These are phyloP conservation scores for Solanum bulbocastanum DNA, from an alignment of 257 asterid genomes.

Conservation along the genomic window DNA sequence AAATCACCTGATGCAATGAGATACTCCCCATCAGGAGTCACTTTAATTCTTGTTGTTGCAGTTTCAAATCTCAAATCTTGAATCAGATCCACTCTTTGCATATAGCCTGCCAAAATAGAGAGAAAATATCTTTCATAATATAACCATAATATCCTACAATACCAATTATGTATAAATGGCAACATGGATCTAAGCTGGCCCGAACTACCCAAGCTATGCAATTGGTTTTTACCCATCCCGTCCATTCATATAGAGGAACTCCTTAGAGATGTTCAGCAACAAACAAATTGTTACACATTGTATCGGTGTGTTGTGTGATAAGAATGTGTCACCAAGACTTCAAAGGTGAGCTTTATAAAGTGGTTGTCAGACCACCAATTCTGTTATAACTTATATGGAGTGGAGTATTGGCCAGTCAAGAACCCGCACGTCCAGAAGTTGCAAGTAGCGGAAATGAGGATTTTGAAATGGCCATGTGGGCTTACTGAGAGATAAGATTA, in stretches of 20 bases:
- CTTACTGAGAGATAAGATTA: not conserved
- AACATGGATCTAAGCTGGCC: not conserved
- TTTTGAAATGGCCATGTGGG: not conserved
- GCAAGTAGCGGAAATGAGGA: not conserved
- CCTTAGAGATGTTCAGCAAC: not conserved
- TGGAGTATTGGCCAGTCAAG: not conserved
- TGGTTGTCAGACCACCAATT: not conserved
- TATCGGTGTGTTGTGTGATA: not conserved
- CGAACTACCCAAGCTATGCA: not conserved
- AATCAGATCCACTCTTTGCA: conserved; percentile 70
- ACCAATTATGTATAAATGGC: not conserved
- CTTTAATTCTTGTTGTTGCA: conserved; percentile 71
- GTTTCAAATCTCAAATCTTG: conserved; percentile 96
- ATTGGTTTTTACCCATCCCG: not conserved
- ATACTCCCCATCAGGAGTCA: conserved; percentile 80
- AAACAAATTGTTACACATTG: not conserved
- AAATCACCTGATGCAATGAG: conserved; percentile 72
- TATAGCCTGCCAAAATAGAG: conserved; percentile 40
- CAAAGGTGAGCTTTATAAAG: not conserved
- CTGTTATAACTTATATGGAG: not conserved
- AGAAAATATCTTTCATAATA: not conserved
- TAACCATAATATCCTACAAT: not conserved
- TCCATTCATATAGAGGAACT: not conserved
- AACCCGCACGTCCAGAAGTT: not conserved
- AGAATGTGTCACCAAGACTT: not conserved